Evolutionary conservation across 129 eudicot species (phyloP).

Genomic region (Centella asiatica): DNA sequence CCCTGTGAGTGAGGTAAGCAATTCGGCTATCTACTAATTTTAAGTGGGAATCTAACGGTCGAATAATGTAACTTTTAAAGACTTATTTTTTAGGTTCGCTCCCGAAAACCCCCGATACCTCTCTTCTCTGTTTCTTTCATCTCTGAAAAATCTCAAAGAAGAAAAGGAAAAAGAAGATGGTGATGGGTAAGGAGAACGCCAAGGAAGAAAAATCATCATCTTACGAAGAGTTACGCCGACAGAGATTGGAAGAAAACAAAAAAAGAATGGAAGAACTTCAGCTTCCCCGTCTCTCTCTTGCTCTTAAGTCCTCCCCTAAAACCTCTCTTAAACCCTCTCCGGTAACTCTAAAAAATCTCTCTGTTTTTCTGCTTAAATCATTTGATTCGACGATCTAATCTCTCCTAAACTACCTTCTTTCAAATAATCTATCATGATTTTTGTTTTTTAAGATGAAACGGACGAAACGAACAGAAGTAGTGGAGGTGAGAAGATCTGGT

Average conservation of each 20-base stretch:
- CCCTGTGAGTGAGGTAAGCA: too few species aligned
- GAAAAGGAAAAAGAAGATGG: slow-evolving; percentile 39
- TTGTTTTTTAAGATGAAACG: slow-evolving; percentile 66
- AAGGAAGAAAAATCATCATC: slow-evolving; percentile 2
- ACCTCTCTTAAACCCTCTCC: slow-evolving; percentile 73
- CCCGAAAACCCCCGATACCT: too few species aligned
- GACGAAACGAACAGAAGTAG: slow-evolving; percentile 46
- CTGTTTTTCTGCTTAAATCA: background rate
- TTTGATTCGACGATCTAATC: too few species aligned
- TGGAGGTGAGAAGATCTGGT: slow-evolving; percentile 78
- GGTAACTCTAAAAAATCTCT: slow-evolving; percentile 17
- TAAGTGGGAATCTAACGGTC: slow-evolving; percentile 59
- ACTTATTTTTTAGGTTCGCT: too few species aligned
- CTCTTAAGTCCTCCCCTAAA: slow-evolving; percentile 60
- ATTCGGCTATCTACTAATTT: too few species aligned
- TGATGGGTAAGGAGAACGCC: slow-evolving; percentile 12
- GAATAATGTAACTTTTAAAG: slow-evolving; percentile 10
- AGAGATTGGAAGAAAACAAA: slow-evolving; percentile 77
- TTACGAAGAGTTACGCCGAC: slow-evolving; percentile 60
- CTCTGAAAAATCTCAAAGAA: background rate
- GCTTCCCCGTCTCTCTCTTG: slow-evolving; percentile 60
- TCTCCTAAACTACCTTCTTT: too few species aligned
- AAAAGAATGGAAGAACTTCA: slow-evolving; percentile 66
- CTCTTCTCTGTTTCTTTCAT: background rate
- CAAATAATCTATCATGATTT: background rate